Percentiles rank a stretch among this genome's conserved stretches.
Conservation (phyloP, 371 early-diverging fungal species). For the Mucor irregularis region DNA sequence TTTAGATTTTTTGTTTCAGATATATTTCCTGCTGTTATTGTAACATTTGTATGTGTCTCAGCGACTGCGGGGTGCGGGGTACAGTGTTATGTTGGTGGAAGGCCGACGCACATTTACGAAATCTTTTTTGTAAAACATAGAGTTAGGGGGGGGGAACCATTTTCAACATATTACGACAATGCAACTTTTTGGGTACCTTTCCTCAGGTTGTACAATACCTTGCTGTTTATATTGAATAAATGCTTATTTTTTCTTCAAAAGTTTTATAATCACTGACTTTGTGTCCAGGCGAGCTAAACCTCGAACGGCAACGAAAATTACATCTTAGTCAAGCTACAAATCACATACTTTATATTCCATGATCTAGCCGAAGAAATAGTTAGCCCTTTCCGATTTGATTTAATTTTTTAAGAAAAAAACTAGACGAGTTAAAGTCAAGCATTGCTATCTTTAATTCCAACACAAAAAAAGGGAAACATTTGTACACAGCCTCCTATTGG, state of each 20-base stretch:
- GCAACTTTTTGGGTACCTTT: constrained; percentile 2
- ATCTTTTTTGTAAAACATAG: not conserved
- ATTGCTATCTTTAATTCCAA: not conserved
- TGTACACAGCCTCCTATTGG: constrained; percentile 27
- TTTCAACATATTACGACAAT: not conserved
- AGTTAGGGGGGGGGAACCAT: not conserved
- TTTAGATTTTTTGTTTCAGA: constrained; percentile 7
- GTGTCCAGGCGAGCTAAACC: no score
- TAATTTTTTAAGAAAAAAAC: no score
- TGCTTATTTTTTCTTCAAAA: not conserved
- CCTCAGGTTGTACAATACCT: not conserved
- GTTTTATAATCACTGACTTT: not conserved
- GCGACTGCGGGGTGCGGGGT: not conserved
- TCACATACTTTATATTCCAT: no score
- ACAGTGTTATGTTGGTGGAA: no score
- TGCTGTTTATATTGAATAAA: not conserved
- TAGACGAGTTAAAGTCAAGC: not conserved
- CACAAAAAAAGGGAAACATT: not conserved
- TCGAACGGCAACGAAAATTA: no score
- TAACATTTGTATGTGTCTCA: not conserved
- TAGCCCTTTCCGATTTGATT: no score
- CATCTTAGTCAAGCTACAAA: no score
- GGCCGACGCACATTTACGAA: not conserved
- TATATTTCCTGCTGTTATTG: not conserved
- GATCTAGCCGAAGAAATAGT: no score